These are phyloP conservation scores for Aquilaria agallochum DNA, from an alignment of 441 rosid genomes.

Conservation along the genomic window DNA sequence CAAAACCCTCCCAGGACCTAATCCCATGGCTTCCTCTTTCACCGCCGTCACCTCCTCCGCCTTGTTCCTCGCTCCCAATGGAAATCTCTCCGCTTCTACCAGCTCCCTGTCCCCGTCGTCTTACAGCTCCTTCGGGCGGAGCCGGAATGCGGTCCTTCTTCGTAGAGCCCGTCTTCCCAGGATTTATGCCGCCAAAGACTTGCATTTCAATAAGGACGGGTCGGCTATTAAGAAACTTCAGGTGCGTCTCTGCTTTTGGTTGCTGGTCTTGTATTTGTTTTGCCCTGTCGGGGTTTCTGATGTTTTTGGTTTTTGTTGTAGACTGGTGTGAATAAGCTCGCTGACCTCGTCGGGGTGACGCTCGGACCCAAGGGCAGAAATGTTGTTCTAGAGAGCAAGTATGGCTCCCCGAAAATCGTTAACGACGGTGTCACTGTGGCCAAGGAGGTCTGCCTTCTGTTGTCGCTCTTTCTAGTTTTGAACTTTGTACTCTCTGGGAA, in stretches of 20 bases:
- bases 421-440: constrained; percentile 98
- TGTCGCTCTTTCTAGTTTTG: too few species aligned
- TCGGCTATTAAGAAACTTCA: constrained; percentile 83
- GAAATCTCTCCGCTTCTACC: constrained; percentile 38
- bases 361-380: constrained; percentile 97
- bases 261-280: neutral
- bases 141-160: constrained; percentile 37
- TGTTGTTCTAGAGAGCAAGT: constrained; percentile 97
- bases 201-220: constrained; percentile 95
- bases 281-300: neutral
- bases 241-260: constrained; percentile 37
- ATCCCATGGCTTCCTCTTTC: constrained; percentile 63
- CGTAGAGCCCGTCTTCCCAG: constrained; percentile 41
- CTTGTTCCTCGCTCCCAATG: constrained; percentile 55
- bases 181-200: constrained; percentile 79
- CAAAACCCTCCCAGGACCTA: constrained; percentile 19
- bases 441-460: constrained; percentile 51
- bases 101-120: constrained; percentile 65
- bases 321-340: constrained; percentile 97
- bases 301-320: constrained; percentile 18
- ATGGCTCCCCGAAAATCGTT: constrained; percentile 95
- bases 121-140: constrained; percentile 44
- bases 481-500: too few species aligned
- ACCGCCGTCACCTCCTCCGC: constrained; percentile 65
- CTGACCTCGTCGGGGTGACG: constrained; percentile 94